Evolutionary conservation across 768 basidiomycete genomes (phyloP), one percentile per base, ranked within the genome.

Genomic region (Lactarius trivialis): DNA sequence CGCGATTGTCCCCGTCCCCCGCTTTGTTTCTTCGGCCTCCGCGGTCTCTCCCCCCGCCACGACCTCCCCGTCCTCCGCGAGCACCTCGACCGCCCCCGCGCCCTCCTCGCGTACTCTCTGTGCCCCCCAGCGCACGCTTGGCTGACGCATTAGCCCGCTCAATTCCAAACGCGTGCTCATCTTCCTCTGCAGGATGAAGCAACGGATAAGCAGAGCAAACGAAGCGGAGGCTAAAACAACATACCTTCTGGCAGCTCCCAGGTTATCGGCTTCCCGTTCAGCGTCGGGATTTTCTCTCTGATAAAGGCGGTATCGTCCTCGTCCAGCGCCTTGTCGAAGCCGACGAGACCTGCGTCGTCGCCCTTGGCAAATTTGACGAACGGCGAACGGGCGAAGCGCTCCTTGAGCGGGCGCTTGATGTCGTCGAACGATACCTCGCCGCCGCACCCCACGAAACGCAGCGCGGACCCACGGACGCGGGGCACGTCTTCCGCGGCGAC

Each of bases 231-330:
- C 15, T 33, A 24, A 7, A n/a, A n/a, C n/a, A n/a, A 71, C 81
- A 54, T 49, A 86, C 88, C 88, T 34, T 78, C 80, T 4, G 86
- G 82, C 57, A 81, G 49, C 39, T 76, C 76, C 91, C 90, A 90
- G 9, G 77, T 78, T 26, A 90, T 81, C 39, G 82, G 79, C 41
- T 85, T 81, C 3, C 80, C 80, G 68, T 86, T 85, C 65, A 92
- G 76, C 8, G 78, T 85, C 64, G 82, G 83, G 37, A 92, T 72
- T 26, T 80, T 76, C 62, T 85, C 83, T 70, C 85, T 85, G 60
- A 92, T 82, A 59, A 79, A 82, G n/a, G 77, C 75, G 45, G 90
- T 81, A 56, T 90, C 88, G 39, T 89, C 90, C 56, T 89, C 87
- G 15, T 82, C 77, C 55, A 93, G 75, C 1, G 78, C 76, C 69